phyloP scores from a whole-genome alignment of 208 protist genomes.

The Leishmania mexicana region DNA sequence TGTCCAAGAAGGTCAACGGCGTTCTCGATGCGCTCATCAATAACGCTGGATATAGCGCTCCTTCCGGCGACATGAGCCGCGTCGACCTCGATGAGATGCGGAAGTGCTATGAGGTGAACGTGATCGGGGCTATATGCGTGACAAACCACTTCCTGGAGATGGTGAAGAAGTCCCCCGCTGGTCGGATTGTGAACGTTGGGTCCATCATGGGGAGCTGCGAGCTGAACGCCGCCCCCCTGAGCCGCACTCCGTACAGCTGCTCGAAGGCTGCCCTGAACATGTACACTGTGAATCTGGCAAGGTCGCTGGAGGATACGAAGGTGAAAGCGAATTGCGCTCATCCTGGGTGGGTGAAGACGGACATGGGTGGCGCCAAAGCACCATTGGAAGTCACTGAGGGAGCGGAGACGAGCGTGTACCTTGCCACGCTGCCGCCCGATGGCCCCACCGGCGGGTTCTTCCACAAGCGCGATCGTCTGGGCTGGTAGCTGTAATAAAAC shows the following conservation, averaged over 20 bases:
- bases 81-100: constrained; percentile 42
- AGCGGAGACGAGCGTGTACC: constrained; percentile 71
- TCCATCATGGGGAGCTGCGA: constrained; percentile 72
- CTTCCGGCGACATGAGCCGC: constrained; percentile 15
- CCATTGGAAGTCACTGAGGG: constrained; percentile 56
- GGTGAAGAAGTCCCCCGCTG: constrained; percentile 56
- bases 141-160: constrained; percentile 70
- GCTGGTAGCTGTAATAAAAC: constrained; percentile 41
- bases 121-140: constrained; percentile 55
- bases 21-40: constrained; percentile 78
- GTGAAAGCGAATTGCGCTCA: constrained; percentile 74
- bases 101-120: constrained; percentile 65
- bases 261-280: constrained; percentile 85
- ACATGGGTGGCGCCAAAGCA: constrained; percentile 64
- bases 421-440: constrained; percentile 71
- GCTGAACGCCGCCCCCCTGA: constrained; percentile 11
- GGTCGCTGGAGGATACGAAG: constrained; percentile 49
- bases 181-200: constrained; percentile 77
- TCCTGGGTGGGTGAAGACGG: constrained; percentile 75
- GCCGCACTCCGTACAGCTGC: constrained; percentile 45
- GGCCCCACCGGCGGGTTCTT: constrained; percentile 80
- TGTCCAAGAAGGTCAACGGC: constrained; percentile 40
- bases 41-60: constrained; percentile 42
- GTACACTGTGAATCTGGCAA: constrained; percentile 77
- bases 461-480: constrained; percentile 67